phyloP scores from a whole-genome alignment of 371 early-diverging fungal genomes.

The Lichtheimia corymbifera region DNA sequence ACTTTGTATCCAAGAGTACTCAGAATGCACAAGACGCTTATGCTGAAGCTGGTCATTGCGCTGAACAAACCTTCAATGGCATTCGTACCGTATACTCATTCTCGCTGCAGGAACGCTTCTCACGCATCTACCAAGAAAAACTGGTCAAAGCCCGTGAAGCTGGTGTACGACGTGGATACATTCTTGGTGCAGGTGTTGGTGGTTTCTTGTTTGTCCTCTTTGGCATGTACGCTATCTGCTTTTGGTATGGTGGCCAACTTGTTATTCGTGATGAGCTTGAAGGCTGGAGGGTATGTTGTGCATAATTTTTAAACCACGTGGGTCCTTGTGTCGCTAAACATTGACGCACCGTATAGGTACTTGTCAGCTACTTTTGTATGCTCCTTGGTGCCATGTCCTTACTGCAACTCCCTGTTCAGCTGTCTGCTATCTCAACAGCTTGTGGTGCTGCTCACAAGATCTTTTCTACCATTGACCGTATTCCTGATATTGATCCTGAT shows the following conservation, averaged over 20 bases:
- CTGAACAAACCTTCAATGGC: constrained; percentile 77
- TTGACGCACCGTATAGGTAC: no score
- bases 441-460: constrained; percentile 63
- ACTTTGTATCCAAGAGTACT: constrained; percentile 49
- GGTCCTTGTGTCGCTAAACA: no score
- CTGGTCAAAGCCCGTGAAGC: constrained; percentile 46
- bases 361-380: constrained; percentile 64
- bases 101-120: constrained; percentile 66
- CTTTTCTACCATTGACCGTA: constrained; percentile 73
- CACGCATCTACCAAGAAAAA: constrained; percentile 52
- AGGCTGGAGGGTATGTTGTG: constrained; percentile 49
- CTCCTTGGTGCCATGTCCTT: constrained; percentile 47
- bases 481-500: constrained; percentile 56
- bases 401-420: constrained; percentile 45
- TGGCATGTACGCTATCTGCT: constrained; percentile 61
- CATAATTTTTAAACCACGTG: no score
- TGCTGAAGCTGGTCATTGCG: constrained; percentile 77
- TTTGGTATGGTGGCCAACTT: constrained; percentile 68
- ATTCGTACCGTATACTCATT: constrained; percentile 84
- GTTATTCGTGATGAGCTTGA: constrained; percentile 25
- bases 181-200: constrained; percentile 51
- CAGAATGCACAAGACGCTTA: constrained; percentile 54
- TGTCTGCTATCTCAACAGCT: constrained; percentile 56
- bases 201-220: constrained; percentile 60
- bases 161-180: constrained; percentile 44